Percentiles rank a stretch among this genome's conserved stretches.
These are phyloP conservation scores for Arthrinium phaeospermum DNA, from an alignment of 2,329 filamentous ascomycete genomes.

Conservation along the genomic window DNA sequence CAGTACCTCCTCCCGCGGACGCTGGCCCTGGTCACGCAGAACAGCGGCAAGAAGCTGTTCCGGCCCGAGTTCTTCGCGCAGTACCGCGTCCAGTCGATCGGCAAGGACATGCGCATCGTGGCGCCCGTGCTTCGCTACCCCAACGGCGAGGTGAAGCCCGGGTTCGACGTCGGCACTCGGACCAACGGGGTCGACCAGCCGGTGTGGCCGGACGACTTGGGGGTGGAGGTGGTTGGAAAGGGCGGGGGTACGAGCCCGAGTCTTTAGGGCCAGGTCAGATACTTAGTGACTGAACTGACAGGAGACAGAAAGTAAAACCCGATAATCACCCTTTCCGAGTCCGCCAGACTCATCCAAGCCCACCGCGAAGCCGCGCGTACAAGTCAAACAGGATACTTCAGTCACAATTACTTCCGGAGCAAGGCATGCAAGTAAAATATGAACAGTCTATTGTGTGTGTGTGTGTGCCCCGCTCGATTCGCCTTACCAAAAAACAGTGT, in stretches of 20 bases:
- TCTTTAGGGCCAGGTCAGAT: neutral
- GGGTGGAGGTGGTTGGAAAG: slow-evolving; percentile 41
- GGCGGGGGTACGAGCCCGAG: neutral
- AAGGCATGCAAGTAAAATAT: neutral
- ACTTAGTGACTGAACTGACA: neutral
- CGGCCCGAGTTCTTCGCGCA: slow-evolving; percentile 54
- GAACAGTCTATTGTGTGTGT: neutral
- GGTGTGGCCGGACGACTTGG: slow-evolving; percentile 52
- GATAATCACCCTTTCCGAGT: too few species aligned
- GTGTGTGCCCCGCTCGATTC: neutral
- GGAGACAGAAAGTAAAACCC: neutral
- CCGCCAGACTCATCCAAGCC: too few species aligned
- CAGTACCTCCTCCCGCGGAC: slow-evolving; percentile 45
- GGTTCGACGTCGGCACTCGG: slow-evolving; percentile 55
- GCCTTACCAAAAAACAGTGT: neutral
- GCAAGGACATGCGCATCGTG: slow-evolving; percentile 43
- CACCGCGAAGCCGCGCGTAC: neutral
- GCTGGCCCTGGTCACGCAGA: slow-evolving; percentile 45
- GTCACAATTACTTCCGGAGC: neutral
- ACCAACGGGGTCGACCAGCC: slow-evolving; percentile 55
- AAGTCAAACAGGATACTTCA: too few species aligned
- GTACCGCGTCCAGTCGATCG: slow-evolving; percentile 33
- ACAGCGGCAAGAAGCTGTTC: slow-evolving; percentile 46
- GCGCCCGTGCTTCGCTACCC: slow-evolving; percentile 51
- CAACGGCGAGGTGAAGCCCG: slow-evolving; percentile 43